Evolutionary conservation across 345 rosid genomes (phyloP), one percentile per base, ranked within the genome.

Genomic region (Excoecaria agallocha): DNA sequence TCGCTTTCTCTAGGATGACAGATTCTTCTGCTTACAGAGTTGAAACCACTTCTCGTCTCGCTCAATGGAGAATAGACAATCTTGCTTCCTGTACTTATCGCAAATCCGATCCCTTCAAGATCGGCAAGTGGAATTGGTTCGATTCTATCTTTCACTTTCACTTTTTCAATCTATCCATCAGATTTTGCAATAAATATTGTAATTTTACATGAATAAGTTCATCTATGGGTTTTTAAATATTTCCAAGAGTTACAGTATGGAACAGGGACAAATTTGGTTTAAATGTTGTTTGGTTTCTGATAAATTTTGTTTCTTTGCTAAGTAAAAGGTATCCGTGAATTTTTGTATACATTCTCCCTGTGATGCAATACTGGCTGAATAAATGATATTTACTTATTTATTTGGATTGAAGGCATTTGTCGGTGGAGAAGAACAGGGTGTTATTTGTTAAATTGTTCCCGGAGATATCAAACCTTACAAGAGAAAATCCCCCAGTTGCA

Each of bases 21-120:
- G 92, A 90, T 74, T 91, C 97, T 73, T 91, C 97, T 73, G 96
- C 93, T 75, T 92, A 89, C 38, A 85, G 86, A 81, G 98, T 95
- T 16, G 92, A 95, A 72, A 92, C 97, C 80, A 90, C 93, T 13
- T 81, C 97, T 10, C 92, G 99, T 68, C 96, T 92, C 76, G 98
- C 98, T 68, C 99, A 95, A 88, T 95, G 99, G 99, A 82, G 97
- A 75, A 95, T 95, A 81, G 95, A 83, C 75, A 90, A 91, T 77
- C 84, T 92, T 57, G 87, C 93, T 79, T 91, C 98, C 52, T 92
- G 86, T 78, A 85, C 93, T 68, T 92, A 86, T 84, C 97, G 97
- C 84, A 94, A 94, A 81, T 92, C 98, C 81, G 97, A 94, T 76
- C 91, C 98, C 82, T 94, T 94, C 97, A 91, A 84, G 90, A 89